Base-by-base conservation (phyloP, 2,329 filamentous ascomycete species). In the Aspergillaceae sp. region DNA sequence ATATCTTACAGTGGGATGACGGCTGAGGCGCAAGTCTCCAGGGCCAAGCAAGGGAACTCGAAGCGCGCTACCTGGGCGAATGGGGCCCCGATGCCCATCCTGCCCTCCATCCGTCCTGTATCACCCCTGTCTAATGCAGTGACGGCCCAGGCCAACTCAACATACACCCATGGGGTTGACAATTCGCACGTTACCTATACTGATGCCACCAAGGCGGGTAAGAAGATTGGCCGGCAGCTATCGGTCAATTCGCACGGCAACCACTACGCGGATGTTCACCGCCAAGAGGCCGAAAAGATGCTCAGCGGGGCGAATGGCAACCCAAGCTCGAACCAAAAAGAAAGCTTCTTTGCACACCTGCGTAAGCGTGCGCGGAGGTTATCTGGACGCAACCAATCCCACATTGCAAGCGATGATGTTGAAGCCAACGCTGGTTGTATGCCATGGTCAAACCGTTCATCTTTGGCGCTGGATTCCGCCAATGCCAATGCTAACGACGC, bases 291-390 rank as follows among this genome's bases (percentile, higher is more conserved):
- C 9, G 91, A 97, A 67, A 79, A 87, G 51, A 88, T 89, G 34
- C 76, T 97, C 40, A 96, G 89, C 62, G 92, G 90, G 44, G 83
- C 84, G 58, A 86, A 83, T 26, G 73, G 90, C 27, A 82, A 79
- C 10, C 92, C 88, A 4, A 87, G 84, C 0, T 83, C 78, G 57
- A 86, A 79, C 11, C 86, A 89, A 40, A 94, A 94, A 62, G 92
- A 98, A 66, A 88, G 92, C 67, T 98, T 98, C 74, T 98, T 98
- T 70, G 97, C 92, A 0, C 92, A 98, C 64, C 77, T 98, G 5
- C 81, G 92, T 47, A 98, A 98, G 69, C 84, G 91, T 43, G 92
- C 94, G 29, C 81, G 92, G 56, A 80, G 92, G 55, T 83, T 98
- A 50, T 98, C 92, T 28, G 92, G 92, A 41, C 83, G 91, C 47